Conservation (phyloP, 2,329 filamentous ascomycete genomes). For the Fusarium buharicum region DNA sequence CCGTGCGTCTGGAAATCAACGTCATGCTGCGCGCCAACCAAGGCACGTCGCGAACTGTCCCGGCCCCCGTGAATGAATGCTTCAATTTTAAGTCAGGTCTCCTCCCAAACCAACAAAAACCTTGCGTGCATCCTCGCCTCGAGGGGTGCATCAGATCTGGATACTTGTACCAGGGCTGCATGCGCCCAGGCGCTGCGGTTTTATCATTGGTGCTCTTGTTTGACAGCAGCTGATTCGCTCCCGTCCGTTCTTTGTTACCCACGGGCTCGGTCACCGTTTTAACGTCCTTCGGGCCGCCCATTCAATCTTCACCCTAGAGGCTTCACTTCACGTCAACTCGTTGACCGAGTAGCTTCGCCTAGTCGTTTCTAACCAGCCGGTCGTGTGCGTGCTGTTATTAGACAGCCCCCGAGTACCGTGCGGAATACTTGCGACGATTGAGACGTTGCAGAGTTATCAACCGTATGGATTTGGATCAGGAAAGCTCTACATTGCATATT, state of each 20-base stretch:
- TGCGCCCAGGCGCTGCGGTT: conserved; percentile 16
- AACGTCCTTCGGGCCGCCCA: conserved; percentile 7
- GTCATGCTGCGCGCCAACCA: conserved; percentile 32
- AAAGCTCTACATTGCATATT: neutral
- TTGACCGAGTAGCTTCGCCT: conserved; percentile 18
- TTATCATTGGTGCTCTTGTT: conserved; percentile 19
- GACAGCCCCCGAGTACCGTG: conserved; percentile 43
- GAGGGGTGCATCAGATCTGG: conserved; percentile 25
- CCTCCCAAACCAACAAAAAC: conserved; percentile 8
- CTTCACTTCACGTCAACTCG: conserved; percentile 22
- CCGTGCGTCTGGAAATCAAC: conserved; percentile 28
- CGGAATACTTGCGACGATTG: conserved; percentile 9
- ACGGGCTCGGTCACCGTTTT: conserved; percentile 11
- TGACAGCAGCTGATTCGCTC: conserved; percentile 28
- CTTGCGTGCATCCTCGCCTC: conserved; percentile 9
- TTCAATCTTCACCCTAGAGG: neutral
- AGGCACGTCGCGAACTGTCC: conserved; percentile 8
- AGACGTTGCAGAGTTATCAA: conserved; percentile 3
- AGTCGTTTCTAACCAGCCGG: conserved; percentile 20
- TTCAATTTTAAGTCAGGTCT: conserved; percentile 13
- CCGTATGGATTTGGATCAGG: conserved; percentile 18
- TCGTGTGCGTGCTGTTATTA: conserved; percentile 47
- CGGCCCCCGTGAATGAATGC: neutral
- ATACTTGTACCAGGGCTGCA: conserved; percentile 9
- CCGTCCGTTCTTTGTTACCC: conserved; percentile 17